Evolutionary conservation across 2,329 filamentous ascomycete genomes (phyloP), one percentile per base, ranked within the genome.

Genomic region (Neonectria punicea): DNA sequence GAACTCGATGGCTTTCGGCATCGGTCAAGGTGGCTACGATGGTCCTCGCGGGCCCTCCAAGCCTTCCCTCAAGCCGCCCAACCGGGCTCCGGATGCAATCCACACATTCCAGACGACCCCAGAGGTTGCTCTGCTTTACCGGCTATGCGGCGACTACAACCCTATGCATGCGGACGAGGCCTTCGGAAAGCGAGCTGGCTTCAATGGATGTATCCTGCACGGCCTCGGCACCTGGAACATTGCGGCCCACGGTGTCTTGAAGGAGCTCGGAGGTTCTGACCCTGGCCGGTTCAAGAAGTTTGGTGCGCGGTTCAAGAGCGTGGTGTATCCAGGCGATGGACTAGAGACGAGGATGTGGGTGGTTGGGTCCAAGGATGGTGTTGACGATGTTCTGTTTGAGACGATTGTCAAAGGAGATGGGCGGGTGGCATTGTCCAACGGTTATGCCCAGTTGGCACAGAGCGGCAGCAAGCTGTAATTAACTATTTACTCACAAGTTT

Each of bases 131-230:
- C 71, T 83, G 2, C 72, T 84, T 0, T 84, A 84, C 57, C 74
- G 82, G 2, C 72, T 85, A 10, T 83, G 81, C 66, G 83, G 83
- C 1, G 83, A 85, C 63, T 85, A 84, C 70, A 85, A 85, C 65
- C 83, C 83, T 7, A 74, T 84, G 50, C 82, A 84, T 67, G 82
- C 78, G 1, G 80, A 81, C 55, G 80, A 81, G n/a, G 77, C 73
- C 16, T 81, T 81, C 46, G 81, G 81, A 1, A 72, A 73, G 65
- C 74, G 76, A 6, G 80, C 81, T 9, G 83, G 83, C 14, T 84
- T 84, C 68, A 80, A 80, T 41, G 81, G 81, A 1, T 76, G 78
- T 4, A 84, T 85, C 58, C 70, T 84, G 53, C 83, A 85, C 58
- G 82, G 83, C 1, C 71, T 85, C 32, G 80, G 79, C 9, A 84